phyloP scores from a whole-genome alignment of 495 filamentous ascomycete species.

The Cercophora samala region DNA sequence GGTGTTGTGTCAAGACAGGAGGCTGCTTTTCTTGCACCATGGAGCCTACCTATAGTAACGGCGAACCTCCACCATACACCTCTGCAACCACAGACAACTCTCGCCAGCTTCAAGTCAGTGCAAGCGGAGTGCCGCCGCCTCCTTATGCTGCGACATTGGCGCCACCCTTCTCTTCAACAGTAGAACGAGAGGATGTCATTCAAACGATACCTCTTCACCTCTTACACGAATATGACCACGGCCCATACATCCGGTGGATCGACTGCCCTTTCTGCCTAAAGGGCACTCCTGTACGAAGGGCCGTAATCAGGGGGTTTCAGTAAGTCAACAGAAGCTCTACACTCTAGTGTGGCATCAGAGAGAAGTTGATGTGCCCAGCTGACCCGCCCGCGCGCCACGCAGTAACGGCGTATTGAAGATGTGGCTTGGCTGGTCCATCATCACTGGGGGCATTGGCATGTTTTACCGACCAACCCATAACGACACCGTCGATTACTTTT shows the following conservation, averaged over 20 bases:
- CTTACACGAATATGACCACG: neutral
- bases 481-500: neutral
- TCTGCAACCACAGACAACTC: neutral
- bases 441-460: neutral
- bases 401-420: neutral
- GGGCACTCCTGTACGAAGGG: neutral
- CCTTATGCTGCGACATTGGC: neutral
- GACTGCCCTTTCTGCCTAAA: neutral
- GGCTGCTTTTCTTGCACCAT: neutral
- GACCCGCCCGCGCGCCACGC: neutral
- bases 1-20: neutral
- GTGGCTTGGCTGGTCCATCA: neutral
- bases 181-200: neutral
- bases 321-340: neutral
- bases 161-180: neutral
- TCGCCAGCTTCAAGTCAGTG: neutral
- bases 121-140: neutral
- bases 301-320: neutral
- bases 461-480: neutral
- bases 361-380: neutral
- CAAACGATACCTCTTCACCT: neutral
- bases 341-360: neutral
- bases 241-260: neutral
- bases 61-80: neutral
- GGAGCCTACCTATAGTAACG: neutral